Conservation (phyloP, 1,284 basidiomycete species). For the Termitomyces sp. region DNA sequence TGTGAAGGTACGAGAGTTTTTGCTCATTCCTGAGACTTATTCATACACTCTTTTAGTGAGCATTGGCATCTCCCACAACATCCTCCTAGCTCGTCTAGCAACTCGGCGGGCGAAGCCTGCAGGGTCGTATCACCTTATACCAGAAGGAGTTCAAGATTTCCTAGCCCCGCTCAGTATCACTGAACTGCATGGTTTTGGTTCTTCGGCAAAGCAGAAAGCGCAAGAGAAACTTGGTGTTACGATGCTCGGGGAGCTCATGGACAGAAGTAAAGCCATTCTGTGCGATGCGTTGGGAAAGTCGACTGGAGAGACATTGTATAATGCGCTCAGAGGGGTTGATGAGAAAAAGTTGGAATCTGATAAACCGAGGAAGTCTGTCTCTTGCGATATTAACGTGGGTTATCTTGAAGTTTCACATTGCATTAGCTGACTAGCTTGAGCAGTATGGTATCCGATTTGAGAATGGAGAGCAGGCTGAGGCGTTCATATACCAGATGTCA, state of each 20-base stretch:
- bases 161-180: constrained; percentile 79
- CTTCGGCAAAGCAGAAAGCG: constrained; percentile 67
- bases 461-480: constrained; percentile 73
- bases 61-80: constrained; percentile 90
- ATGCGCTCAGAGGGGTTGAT: constrained; percentile 82
- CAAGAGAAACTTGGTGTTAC: constrained; percentile 72
- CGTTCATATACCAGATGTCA: constrained; percentile 72
- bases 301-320: constrained; percentile 81
- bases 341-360: constrained; percentile 75
- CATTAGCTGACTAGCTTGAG: constrained; percentile 3
- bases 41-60: constrained; percentile 49
- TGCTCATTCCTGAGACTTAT: constrained; percentile 1
- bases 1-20: constrained; percentile 64
- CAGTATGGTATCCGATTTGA: constrained; percentile 96
- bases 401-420: constrained; percentile 7
- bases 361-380: constrained; percentile 82
- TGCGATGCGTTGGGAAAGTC: constrained; percentile 77
- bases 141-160: constrained; percentile 49
- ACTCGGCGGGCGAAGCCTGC: constrained; percentile 91
- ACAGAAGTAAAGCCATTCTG: constrained; percentile 57
- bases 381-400: constrained; percentile 87
- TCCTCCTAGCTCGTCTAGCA: constrained; percentile 88
- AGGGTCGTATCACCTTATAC: constrained; percentile 71
- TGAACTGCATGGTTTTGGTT: constrained; percentile 87
- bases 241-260: constrained; percentile 63